Base-by-base conservation (phyloP, 2,329 filamentous ascomycete genomes). In the Pseudocercospora musae region DNA sequence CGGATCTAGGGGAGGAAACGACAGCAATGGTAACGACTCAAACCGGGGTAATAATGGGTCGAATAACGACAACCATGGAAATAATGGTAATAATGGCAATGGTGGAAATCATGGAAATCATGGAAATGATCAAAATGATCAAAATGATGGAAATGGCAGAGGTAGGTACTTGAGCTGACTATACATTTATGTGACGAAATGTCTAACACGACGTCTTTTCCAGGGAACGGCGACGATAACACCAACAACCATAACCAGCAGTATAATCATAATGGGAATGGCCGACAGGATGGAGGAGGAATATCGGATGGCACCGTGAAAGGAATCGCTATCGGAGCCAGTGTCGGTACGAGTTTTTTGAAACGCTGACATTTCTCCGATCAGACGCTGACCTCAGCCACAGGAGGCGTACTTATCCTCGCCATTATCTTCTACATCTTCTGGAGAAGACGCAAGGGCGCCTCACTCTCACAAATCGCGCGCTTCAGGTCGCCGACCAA, bases 381-480 rank as follows among this genome's bases (percentile, higher is more conserved):
- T 6, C 15, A 44, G 15, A 11, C 55, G 20, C 66, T 67, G 33
- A 66, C 23, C 0, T 20, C 4, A 20, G 13, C 4, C 13, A 9
- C 55, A 70, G 69, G 66, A 48, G 68, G 68, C 20, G 65, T 64
- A 4, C 37, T 71, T 2, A 54, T 72, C 8, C 42, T 72, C 6
- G 60, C 62, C 6, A 49, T 71, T 0, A 50, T 72, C 6, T 50
- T 68, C 7, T 73, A 67, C 48, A 63, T 64, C 10, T 20, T 71
- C 9, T 66, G 62, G 59, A 64, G 66, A 11, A 62, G 66, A 46
- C 65, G 67, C n/a, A 67, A 64, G 59, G 70, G 69, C 13, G 68
- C 69, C 3, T 66, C 65, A 1, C 64, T 64, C 48, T 66, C 66
- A 8, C 65, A 71, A n/a, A 69, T 73, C 37, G 58, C 69, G 13